Evolutionary conservation across 768 basidiomycete species (phyloP), one percentile per base, ranked within the genome.

Genomic region (Russula olivacea): DNA sequence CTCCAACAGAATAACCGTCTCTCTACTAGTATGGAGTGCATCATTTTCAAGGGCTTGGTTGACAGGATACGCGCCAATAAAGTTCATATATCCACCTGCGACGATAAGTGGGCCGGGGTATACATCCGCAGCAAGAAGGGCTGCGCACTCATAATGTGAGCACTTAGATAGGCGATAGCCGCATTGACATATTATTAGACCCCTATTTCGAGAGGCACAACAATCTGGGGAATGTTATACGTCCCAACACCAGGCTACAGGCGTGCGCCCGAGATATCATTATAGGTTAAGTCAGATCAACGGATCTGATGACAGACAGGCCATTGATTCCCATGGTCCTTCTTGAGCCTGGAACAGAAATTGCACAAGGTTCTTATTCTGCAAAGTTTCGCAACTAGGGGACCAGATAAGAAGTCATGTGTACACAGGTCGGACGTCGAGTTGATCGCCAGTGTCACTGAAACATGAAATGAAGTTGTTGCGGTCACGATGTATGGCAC

Each of bases 311-410:
- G 89, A 67, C 89, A 89, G 1, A 88, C 85, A 71, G 88, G 76
- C 68, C 90, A 89, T 59, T 83, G 73, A 15, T 70, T 63, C 21
- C 76, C 75, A 64, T 84, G 78, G 57, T 86, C 84, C 72, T 89
- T 89, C 75, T 82, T 84, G 62, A 88, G 71, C 79, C 85, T 79
- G 3, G 84, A 80, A 69, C 87, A 84, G 58, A 89, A 89, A 76
- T 59, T 85, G 81, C 41, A 89, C 77, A 58, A 89, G 77, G 64
- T 88, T 89, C 11, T 86, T 87, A 69, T 89, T 89, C 85, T 88
- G 61, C 7, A 19, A 12, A 25, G 36, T 23, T 40, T 17, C n/a
- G 14, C 52, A 36, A 54, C 23, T 6, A 14, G 19, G 4, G 12
- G 14, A 30, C 2, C 49, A 25, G 0, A 48, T 7, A 12, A 25